Evolutionary conservation across 2,329 filamentous ascomycete species (phyloP), one percentile per base, ranked within the genome.

Genomic region (Aspergillus phoenicis): DNA sequence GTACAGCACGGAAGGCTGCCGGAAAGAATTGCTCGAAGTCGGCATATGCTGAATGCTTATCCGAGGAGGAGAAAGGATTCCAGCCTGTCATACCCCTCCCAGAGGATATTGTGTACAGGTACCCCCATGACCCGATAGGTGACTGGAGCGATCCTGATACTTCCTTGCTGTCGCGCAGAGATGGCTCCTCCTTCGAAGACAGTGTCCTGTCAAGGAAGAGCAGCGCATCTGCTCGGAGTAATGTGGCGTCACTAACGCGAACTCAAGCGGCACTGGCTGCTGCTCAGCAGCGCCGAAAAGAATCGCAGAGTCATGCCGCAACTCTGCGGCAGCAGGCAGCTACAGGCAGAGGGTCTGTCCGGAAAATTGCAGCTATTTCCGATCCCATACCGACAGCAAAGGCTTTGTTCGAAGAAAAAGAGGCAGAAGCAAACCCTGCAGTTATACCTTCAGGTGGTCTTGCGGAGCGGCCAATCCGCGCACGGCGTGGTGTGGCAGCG

Each of bases 21-120:
- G 81, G 81, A n/a, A 76, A 75, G 58, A 79, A 80, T 52, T 76
- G 76, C 43, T 75, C 76, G 0, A 80, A 81, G 58, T 80, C 80
- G 15, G 75, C 80, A 0, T 79, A 77, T 63, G 75, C 80, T 17
- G 80, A 82, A 66, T 81, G 80, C 57, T 70, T 77, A 36, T 70
- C 71, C 0, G 81, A 83, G 65, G 80, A 82, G 63, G 73, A 78
- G 13, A 75, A 74, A 58, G 78, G 79, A 4, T 72, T 80, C 51
- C 77, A 78, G 48, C 81, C 81, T 1, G 62, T 78, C 2, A 77
- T 83, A 49, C 81, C 81, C 5, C 64, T 83, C 22, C 78, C 81
- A 0, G 65, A 71, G 20, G 79, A 81, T 58, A 74, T 77, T 43
- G 77, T 83, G 8, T 83, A 83, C 67, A 75, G 70, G 63, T 79